Conservation (phyloP, 1,284 basidiomycete genomes). For the Ceratobasidium sp. region DNA sequence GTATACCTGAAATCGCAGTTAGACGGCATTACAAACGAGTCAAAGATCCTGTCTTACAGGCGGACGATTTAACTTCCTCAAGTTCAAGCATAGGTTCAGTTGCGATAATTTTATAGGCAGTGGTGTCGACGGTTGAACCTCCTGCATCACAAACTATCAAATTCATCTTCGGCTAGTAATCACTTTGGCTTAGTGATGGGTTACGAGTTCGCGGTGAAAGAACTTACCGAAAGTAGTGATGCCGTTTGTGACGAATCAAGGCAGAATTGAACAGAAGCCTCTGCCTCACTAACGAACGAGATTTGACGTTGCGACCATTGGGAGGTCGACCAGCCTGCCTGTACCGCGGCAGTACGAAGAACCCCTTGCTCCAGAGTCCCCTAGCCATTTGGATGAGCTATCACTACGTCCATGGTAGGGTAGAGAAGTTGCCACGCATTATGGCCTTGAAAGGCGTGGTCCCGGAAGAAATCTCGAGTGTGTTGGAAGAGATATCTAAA, state of each 20-base stretch:
- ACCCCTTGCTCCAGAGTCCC: constrained; percentile 38
- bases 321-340: background rate
- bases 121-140: constrained; percentile 31
- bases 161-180: constrained; percentile 1
- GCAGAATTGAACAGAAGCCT: constrained; percentile 49
- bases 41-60: constrained; percentile 21
- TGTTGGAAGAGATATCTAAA: constrained; percentile 40
- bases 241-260: background rate
- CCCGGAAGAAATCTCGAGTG: constrained; percentile 36
- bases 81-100: constrained; percentile 25
- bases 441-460: constrained; percentile 12
- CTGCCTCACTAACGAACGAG: constrained; percentile 47
- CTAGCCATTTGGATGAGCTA: constrained; percentile 47
- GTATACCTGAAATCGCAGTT: constrained; percentile 5
- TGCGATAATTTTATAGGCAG: background rate
- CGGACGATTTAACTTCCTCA: constrained; percentile 37
- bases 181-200: no score
- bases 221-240: no score
- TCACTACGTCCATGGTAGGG: constrained; percentile 15
- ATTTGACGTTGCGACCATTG: background rate
- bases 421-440: constrained; percentile 3
- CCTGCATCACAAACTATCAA: constrained; percentile 27
- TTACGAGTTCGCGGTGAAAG: no score
- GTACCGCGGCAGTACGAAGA: constrained; percentile 14
- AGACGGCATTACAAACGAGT: background rate